Evolutionary conservation across 257 asterid genomes (phyloP).

Genomic region (Solanum sejunctum): DNA sequence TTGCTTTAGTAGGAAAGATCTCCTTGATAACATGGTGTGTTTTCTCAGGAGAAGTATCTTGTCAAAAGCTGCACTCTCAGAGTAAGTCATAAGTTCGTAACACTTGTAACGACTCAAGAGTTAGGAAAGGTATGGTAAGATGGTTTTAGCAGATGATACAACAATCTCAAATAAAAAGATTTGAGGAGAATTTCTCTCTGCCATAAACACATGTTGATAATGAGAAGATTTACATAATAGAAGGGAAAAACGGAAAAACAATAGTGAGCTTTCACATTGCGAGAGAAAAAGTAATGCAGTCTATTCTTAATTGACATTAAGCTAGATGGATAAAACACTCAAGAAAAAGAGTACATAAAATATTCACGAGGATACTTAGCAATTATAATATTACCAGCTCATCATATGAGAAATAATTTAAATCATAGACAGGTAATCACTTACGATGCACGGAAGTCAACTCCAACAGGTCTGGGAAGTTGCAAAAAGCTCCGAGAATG

Average conservation of each 20-base stretch:
- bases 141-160: neutral
- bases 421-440: slow-evolving; percentile 12
- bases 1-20: neutral
- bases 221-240: neutral
- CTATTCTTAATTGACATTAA: neutral
- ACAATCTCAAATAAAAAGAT: neutral
- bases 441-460: slow-evolving; percentile 97
- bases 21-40: neutral
- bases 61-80: neutral
- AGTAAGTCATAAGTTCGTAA: neutral
- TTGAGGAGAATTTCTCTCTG: neutral
- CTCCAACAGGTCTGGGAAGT: slow-evolving; percentile 93
- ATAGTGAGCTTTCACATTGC: neutral
- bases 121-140: neutral
- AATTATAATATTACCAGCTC: neutral
- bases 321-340: neutral
- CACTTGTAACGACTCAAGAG: neutral
- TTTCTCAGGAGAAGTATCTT: neutral
- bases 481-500: slow-evolving; percentile 74
- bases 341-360: neutral
- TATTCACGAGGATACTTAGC: neutral
- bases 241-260: neutral
- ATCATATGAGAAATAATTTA: neutral
- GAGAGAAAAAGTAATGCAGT: neutral
- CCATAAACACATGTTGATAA: too few species aligned